Conservation (phyloP, 371 early-diverging fungal genomes). For the Mucor saturninus region DNA sequence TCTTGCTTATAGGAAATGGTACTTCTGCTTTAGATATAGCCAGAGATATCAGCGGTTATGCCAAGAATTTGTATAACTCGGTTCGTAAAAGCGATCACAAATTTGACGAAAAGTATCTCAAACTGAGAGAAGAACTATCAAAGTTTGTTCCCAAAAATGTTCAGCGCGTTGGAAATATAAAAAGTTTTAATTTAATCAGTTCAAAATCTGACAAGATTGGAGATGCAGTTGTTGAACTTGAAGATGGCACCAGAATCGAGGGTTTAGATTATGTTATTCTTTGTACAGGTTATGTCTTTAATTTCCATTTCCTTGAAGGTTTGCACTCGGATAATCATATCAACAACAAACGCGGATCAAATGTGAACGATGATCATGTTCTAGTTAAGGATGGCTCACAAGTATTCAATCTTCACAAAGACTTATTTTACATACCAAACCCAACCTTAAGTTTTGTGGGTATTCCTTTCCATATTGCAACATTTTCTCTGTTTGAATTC, state of each 20-base stretch:
- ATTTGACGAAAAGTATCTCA: conserved; percentile 44
- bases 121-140: conserved; percentile 17
- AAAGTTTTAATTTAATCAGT: neutral
- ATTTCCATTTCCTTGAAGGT: conserved; percentile 55
- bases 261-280: conserved; percentile 55
- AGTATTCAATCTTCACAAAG: conserved; percentile 52
- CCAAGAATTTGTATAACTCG: conserved; percentile 17
- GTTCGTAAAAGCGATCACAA: conserved; percentile 46
- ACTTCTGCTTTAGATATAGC: conserved; percentile 54
- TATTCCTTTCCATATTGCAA: conserved; percentile 58
- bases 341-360: conserved; percentile 8
- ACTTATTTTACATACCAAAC: conserved; percentile 54
- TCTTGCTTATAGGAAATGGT: conserved; percentile 57
- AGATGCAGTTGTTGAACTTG: conserved; percentile 34
- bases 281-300: conserved; percentile 66
- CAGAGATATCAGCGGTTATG: conserved; percentile 18
- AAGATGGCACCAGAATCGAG: conserved; percentile 42
- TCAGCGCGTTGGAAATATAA: conserved; percentile 17
- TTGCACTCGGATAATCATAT: conserved; percentile 15
- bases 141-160: conserved; percentile 19
- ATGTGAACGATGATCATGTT: conserved; percentile 12
- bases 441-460: conserved; percentile 64
- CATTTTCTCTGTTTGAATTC: conserved; percentile 59
- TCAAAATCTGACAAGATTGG: neutral
- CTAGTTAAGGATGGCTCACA: conserved; percentile 47